Conservation (phyloP, 768 basidiomycete genomes). For the Lyophyllum atratum region DNA sequence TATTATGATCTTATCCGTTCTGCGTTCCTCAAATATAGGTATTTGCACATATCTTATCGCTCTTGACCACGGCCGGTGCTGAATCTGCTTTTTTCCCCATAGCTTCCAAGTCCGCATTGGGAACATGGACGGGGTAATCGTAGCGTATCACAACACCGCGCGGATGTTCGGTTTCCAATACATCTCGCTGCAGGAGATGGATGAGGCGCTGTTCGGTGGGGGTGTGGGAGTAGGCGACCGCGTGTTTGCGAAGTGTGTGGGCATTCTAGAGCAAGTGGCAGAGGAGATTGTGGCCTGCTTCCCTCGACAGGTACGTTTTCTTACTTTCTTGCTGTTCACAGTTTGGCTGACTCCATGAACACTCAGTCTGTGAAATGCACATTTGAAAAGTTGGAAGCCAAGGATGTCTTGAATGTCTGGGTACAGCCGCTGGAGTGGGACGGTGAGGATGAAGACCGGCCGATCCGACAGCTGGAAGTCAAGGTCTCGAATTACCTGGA, state of each 20-base stretch:
- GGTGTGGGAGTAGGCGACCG: conserved; percentile 58
- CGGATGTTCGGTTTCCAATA: conserved; percentile 95
- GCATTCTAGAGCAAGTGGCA: conserved; percentile 66
- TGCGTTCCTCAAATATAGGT: conserved; percentile 95
- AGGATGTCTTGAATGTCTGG: conserved; percentile 57
- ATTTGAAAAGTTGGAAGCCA: conserved; percentile 55
- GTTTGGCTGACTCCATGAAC: not conserved
- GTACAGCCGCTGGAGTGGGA: conserved; percentile 62
- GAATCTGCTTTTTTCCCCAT: not conserved
- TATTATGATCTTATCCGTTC: conserved; percentile 94
- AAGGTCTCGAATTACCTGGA: conserved; percentile 40
- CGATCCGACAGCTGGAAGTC: conserved; percentile 64
- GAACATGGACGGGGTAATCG: conserved; percentile 93
- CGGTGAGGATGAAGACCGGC: conserved; percentile 35
- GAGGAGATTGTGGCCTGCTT: conserved; percentile 59
- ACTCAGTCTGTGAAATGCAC: conserved; percentile 57
- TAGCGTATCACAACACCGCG: conserved; percentile 86
- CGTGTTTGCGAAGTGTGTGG: conserved; percentile 76
- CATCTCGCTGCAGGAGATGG: conserved; percentile 85
- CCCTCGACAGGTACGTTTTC: conserved; percentile 56
- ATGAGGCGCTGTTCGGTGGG: conserved; percentile 71
- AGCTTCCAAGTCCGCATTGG: conserved; percentile 97
- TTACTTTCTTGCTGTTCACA: not conserved
- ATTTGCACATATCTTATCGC: conserved; percentile 8
- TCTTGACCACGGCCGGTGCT: not conserved